Conservation (phyloP, 345 rosid genomes). For the Sonneratia alba region DNA sequence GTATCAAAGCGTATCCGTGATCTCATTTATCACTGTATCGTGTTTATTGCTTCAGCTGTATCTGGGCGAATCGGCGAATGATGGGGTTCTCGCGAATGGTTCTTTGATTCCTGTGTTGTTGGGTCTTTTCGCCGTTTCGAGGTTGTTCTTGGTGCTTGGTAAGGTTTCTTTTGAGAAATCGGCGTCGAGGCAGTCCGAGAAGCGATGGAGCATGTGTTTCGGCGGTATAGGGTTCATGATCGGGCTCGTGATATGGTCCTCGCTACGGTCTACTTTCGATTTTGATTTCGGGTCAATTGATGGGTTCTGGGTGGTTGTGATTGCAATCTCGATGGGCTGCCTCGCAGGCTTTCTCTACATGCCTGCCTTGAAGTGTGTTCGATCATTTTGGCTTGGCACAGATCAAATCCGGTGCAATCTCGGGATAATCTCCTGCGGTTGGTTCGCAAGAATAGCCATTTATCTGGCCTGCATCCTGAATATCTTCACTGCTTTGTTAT, state of each 20-base stretch:
- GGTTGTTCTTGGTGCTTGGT: slow-evolving; percentile 34
- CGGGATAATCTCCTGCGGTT: slow-evolving; percentile 64
- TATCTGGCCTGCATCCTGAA: slow-evolving; percentile 34
- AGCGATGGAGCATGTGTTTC: slow-evolving; percentile 40
- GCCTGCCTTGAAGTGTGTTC: slow-evolving; percentile 65
- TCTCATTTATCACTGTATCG: slow-evolving; percentile 35
- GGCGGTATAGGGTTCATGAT: slow-evolving; percentile 51
- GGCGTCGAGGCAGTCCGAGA: slow-evolving; percentile 79
- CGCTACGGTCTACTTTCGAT: slow-evolving; percentile 37
- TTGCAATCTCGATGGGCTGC: slow-evolving; percentile 54
- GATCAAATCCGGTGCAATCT: slow-evolving; percentile 67
- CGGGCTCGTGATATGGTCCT: slow-evolving; percentile 44
- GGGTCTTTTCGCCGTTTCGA: slow-evolving; percentile 35
- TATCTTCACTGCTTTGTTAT: slow-evolving; percentile 61
- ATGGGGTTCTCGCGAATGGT: slow-evolving; percentile 47
- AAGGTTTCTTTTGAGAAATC: slow-evolving; percentile 69
- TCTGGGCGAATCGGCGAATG: slow-evolving; percentile 16
- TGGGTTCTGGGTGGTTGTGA: slow-evolving; percentile 37
- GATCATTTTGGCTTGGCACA: slow-evolving; percentile 90
- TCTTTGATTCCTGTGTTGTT: slow-evolving; percentile 47
- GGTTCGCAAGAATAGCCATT: slow-evolving; percentile 59
- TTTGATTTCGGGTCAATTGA: slow-evolving; percentile 50
- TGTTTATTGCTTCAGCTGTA: slow-evolving; percentile 38
- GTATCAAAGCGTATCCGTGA: slow-evolving; percentile 37
- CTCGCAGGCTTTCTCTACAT: slow-evolving; percentile 50